Conservation (phyloP, 495 filamentous ascomycete genomes). For the Acidomyces sp. region DNA sequence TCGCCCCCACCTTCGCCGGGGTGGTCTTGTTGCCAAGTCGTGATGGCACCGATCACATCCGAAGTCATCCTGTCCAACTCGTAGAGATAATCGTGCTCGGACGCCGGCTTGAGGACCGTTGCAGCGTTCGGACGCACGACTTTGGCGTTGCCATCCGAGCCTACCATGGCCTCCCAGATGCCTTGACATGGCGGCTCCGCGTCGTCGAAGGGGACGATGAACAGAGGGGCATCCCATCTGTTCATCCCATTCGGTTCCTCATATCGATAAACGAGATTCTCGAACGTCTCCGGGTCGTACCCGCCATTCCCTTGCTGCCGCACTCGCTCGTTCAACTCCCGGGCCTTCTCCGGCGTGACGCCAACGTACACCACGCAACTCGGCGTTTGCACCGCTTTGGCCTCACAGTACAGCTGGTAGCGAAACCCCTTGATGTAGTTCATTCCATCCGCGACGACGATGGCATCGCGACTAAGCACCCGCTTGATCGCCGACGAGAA, state of each 20-base stretch:
- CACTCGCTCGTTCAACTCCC: slow-evolving; percentile 42
- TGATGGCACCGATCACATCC: slow-evolving; percentile 61
- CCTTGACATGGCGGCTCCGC: slow-evolving; percentile 47
- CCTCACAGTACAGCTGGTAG: slow-evolving; percentile 91
- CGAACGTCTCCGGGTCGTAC: slow-evolving; percentile 51
- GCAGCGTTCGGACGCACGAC: slow-evolving; percentile 64
- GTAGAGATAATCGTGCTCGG: slow-evolving; percentile 68
- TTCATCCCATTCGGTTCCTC: slow-evolving; percentile 94
- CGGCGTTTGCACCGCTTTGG: slow-evolving; percentile 71
- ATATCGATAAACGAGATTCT: slow-evolving; percentile 88
- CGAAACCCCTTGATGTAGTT: slow-evolving; percentile 98
- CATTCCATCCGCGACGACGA: slow-evolving; percentile 79
- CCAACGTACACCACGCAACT: slow-evolving; percentile 80
- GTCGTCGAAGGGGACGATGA: slow-evolving; percentile 77
- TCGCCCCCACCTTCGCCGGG: slow-evolving; percentile 43
- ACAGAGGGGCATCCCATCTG: slow-evolving; percentile 88
- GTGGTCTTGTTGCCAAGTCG: slow-evolving; percentile 57
- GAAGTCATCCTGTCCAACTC: slow-evolving; percentile 75
- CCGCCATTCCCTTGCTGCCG: slow-evolving; percentile 16
- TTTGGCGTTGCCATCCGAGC: slow-evolving; percentile 38
- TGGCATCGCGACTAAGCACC: slow-evolving; percentile 57
- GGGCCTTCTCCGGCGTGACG: slow-evolving; percentile 54
- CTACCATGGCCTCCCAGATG: slow-evolving; percentile 71
- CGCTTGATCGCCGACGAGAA: slow-evolving; percentile 79
- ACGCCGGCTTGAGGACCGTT: slow-evolving; percentile 58